Base-by-base conservation (phyloP, 805 yeast genomes). In the Saccharomyces kudriavzevii region DNA sequence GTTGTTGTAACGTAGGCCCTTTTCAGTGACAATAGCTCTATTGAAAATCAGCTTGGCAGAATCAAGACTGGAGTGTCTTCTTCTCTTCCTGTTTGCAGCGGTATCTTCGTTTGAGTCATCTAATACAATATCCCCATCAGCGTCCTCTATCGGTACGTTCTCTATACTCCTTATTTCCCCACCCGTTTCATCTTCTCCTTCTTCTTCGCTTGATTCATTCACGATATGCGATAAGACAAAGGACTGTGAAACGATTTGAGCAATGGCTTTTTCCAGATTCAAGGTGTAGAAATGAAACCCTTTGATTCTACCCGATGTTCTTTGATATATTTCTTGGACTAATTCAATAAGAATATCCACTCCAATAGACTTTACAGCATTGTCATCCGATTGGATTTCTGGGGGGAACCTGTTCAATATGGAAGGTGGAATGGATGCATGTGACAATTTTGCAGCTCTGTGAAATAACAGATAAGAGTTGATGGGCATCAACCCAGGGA, bases 231-330 rank as follows among this genome's bases (percentile, higher is more conserved):
- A 72, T 54, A 88, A 71, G 14, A 83, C 70, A 3, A 77, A 70
- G 0, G 90, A 82, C 29, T 75, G 75, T 50, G 85, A 83, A 5
- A 94, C 80, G 45, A 94, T 83, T 58, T 87, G 85, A 1, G 97
- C 97, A 45, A 90, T 84, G 1, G 96, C 87, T 66, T 89, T 89
- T 69, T 94, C 99, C 66, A 94, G 77, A 67, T 94, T 94, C 60
- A 94, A 78, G 0, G 97, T 87, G 68, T 92, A 94, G 69, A 94
- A 90, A 69, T 94, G 99, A 73, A 87, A 85, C 2, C 97, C 96
- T 56, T 80, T 81, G n/a, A 86, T 74, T 48, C 84, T 72, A 11
- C 81, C 80, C 26, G 76, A 65, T 0, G 90, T 80, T 49, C 76
- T 74, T 2, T 70, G 59, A 61, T 79, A 75, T 27, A 90, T 77